phyloP scores from a whole-genome alignment of 2,329 filamentous ascomycete genomes.

The Taxawa tesnikishii region DNA sequence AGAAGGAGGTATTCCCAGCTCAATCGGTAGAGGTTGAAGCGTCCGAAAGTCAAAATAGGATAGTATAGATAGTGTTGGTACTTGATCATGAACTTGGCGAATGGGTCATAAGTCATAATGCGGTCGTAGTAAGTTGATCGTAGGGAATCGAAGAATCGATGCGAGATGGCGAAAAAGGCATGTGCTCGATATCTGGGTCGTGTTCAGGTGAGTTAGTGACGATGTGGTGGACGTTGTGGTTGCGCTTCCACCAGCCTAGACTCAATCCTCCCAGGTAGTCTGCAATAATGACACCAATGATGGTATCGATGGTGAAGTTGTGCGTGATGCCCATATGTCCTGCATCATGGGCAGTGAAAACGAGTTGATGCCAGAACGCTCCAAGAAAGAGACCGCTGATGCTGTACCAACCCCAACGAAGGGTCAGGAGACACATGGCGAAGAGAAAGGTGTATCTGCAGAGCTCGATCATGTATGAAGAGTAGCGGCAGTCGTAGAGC shows the following conservation, averaged over 20 bases:
- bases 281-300: conserved; percentile 81
- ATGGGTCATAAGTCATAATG: conserved; percentile 49
- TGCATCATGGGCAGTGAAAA: conserved; percentile 89
- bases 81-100: conserved; percentile 45
- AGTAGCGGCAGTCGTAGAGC: conserved; percentile 76
- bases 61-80: conserved; percentile 59
- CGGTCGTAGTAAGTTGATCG: conserved; percentile 55
- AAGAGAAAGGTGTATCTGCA: conserved; percentile 61
- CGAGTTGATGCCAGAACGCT: conserved; percentile 83
- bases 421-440: conserved; percentile 40
- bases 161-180: conserved; percentile 57
- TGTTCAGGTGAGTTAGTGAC: conserved; percentile 88
- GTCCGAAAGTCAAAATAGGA: conserved; percentile 49
- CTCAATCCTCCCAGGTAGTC: conserved; percentile 84
- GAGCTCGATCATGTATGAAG: conserved; percentile 62
- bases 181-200: conserved; percentile 77
- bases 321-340: conserved; percentile 98
- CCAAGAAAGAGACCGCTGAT: conserved; percentile 66
- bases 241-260: conserved; percentile 61
- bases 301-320: conserved; percentile 67
- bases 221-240: conserved; percentile 28
- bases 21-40: conserved; percentile 61
- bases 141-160: conserved; percentile 53
- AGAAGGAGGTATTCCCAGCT: conserved; percentile 54
- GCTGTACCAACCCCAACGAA: conserved; percentile 30